phyloP scores from a whole-genome alignment of 176 grass and related monocot species.

The Coix lacrymajobi region DNA sequence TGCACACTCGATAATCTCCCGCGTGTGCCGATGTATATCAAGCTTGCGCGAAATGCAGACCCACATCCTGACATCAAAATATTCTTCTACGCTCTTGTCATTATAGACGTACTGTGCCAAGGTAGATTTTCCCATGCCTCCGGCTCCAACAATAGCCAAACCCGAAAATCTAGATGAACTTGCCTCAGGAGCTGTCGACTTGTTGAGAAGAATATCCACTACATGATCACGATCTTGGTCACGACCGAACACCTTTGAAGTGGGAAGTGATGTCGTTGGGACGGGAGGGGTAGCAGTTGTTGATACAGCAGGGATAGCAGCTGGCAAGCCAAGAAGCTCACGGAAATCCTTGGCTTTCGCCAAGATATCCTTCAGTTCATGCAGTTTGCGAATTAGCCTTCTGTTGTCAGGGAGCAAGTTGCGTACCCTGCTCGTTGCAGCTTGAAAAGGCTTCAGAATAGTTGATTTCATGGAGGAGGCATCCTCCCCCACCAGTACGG shows the following conservation, averaged over 20 bases:
- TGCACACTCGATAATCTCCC: slow-evolving; percentile 13
- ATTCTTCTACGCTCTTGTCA: not conserved
- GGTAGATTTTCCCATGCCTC: not conserved
- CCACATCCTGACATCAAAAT: slow-evolving; percentile 32
- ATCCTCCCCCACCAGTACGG: not conserved
- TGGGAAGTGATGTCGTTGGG: not conserved
- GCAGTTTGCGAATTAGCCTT: not conserved
- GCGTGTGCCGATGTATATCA: not conserved
- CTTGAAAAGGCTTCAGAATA: not conserved
- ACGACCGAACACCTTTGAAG: not conserved
- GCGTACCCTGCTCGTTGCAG: not conserved
- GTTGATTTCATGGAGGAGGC: not conserved
- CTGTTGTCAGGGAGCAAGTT: not conserved
- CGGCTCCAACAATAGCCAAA: not conserved
- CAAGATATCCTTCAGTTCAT: not conserved
- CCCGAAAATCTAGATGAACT: not conserved
- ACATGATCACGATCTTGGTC: not conserved
- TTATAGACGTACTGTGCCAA: not conserved
- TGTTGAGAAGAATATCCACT: not conserved
- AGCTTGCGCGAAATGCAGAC: slow-evolving; percentile 13
- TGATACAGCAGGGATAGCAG: rapidly evolving
- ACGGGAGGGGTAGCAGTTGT: not conserved
- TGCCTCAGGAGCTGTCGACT: not conserved
- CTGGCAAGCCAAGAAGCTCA: not conserved
- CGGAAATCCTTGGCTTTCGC: not conserved